Conservation (phyloP, 2,329 filamentous ascomycete genomes). For the Monascus ruber region DNA sequence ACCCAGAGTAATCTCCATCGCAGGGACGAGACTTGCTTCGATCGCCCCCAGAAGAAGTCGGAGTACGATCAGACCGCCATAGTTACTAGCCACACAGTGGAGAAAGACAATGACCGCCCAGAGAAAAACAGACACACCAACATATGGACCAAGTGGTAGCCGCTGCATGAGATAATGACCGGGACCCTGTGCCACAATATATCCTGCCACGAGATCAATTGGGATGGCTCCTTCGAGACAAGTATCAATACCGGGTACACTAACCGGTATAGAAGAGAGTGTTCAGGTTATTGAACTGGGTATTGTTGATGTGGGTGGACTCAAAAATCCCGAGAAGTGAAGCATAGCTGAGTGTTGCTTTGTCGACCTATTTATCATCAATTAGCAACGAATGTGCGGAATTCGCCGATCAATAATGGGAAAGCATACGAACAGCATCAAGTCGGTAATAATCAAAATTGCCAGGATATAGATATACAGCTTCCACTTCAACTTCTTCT, state of each 20-base stretch:
- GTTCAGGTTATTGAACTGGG: constrained; percentile 31
- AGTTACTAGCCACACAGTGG: constrained; percentile 22
- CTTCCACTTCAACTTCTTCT: constrained; percentile 21
- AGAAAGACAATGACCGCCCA: constrained; percentile 30
- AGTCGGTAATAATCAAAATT: constrained; percentile 22
- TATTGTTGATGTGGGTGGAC: constrained; percentile 27
- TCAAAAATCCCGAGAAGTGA: constrained; percentile 33
- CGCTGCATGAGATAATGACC: constrained; percentile 33
- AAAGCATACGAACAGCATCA: constrained; percentile 26
- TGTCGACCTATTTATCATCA: constrained; percentile 23
- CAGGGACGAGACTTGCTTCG: constrained; percentile 28
- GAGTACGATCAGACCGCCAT: constrained; percentile 26
- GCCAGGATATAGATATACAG: constrained; percentile 23
- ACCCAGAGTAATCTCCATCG: constrained; percentile 33
- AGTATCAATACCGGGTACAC: not conserved
- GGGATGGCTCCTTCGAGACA: not conserved
- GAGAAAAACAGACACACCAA: constrained; percentile 15
- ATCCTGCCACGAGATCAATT: constrained; percentile 13
- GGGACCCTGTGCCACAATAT: constrained; percentile 27
- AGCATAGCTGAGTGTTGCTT: constrained; percentile 30
- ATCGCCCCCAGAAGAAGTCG: constrained; percentile 26
- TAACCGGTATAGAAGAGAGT: constrained; percentile 34
- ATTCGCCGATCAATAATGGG: not conserved
- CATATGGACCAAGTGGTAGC: constrained; percentile 28
- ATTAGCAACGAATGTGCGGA: not conserved